Base-by-base conservation (phyloP, 495 filamentous ascomycete genomes). In the Glarea lozoyensis region DNA sequence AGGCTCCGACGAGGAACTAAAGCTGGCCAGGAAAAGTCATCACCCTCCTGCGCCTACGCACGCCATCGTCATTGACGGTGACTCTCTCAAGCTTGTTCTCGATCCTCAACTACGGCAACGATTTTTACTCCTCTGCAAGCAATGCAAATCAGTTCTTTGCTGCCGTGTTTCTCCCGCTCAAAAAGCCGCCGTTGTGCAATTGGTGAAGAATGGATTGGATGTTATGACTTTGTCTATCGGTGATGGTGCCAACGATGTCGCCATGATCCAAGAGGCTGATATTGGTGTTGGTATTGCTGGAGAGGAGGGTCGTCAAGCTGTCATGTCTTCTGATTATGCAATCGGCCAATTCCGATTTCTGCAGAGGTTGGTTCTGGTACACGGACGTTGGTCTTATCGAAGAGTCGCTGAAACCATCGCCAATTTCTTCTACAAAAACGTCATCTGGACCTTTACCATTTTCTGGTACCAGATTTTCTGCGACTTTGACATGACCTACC, bases 401-500 rank as follows among this genome's bases (percentile, higher is more conserved):
- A 80, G 93, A 50, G 66, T 97, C 59, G 88, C 79, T 37, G 93
- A 99, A 71, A 84, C 84, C 20, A 94, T 90, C 51, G 86, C 88
- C 55, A 99, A 99, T 59, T 99, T 99, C 75, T 99, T 99, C 70
- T 99, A 99, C 75, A 99, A 99, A 84, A 97, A 96, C 66, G 81
- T 99, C 65, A 82, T 97, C 37, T 99, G 93, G 93, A 95, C 88
- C 12, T 87, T 96, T 55, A 78, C 87, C 18, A 82, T 99, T 41
- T 94, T 97, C 72, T 99, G 92, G 93, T 99, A 86, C 66, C 89
- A 92, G 61, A 82, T 92, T 42, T 97, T 83, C 65, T 86, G 84
- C 73, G 82, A 92, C 61, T 96, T 92, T 59, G 93, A 99, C 65
- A 83, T 88, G 53, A 84, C 88, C 18, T 97, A 97, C 62, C 79